Evolutionary conservation across 1,139 yeast genomes (phyloP), one percentile per base, ranked within the genome.

Genomic region (Ashbya aceris): DNA sequence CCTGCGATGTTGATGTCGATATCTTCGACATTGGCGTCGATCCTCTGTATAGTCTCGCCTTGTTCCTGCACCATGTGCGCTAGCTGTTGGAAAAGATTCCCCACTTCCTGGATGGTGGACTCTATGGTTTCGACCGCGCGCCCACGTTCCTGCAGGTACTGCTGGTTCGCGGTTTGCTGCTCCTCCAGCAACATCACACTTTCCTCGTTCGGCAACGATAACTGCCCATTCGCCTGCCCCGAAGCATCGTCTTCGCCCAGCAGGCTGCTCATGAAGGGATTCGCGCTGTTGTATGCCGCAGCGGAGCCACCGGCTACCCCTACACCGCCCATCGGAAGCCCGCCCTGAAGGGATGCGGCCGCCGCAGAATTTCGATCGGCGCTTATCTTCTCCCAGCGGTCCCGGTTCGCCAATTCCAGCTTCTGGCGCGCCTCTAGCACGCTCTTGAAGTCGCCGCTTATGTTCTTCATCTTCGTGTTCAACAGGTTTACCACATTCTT

Each of bases 11-110:
- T 91, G 58, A 89, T 62, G 54, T 85, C 79, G 40, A 91, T 86
- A 56, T 93, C 97, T 53, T 89, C 96, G 4, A 95, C 95, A 59
- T 91, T 89, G 44, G 82, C 87, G 64, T 93, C 98, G 49, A 91
- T 91, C 57, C 97, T 72, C 62, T 91, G 98, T 45, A 91, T 91
- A 26, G 83, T 84, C 56, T 91, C 98, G 35, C 97, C 93, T 65
- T 91, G 99, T 62, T 93, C 98, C 48, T 86, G 89, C 9, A 91
- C 96, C 97, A 91, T 89, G 2, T 95, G 83, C 2, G 97, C 96
- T 54, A 91, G 71, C 64, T 91, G 98, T 54, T 85, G 93, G 66
- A 93, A 91, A 50, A 91, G 73, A 44, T 85, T 84, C 27, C 99
- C 99, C 36, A 91, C 95, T 63, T 91, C 98, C 57, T 89, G 93